phyloP scores from a whole-genome alignment of 495 filamentous ascomycete genomes.

The Penicillium egyptiacum region DNA sequence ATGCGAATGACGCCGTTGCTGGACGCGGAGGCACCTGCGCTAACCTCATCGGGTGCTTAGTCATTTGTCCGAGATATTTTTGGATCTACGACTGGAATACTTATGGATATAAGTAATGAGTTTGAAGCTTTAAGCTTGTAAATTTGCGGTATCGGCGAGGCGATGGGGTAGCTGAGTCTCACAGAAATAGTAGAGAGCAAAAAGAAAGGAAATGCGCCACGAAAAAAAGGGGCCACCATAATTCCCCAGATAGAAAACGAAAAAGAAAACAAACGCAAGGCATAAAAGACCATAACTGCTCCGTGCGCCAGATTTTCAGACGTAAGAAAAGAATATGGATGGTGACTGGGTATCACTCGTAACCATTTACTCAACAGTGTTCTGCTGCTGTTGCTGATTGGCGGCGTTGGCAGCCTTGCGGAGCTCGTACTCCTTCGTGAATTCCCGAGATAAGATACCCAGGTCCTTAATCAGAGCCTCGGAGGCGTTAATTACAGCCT shows the following conservation, averaged over 20 bases:
- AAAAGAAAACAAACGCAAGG: constrained; percentile 17
- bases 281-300: constrained; percentile 12
- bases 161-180: constrained; percentile 4
- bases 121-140: not conserved
- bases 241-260: constrained; percentile 10
- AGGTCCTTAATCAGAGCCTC: constrained; percentile 76
- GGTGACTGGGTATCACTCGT: constrained; percentile 9
- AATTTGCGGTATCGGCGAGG: constrained; percentile 12
- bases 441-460: constrained; percentile 74
- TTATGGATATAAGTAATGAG: not conserved
- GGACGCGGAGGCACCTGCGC: constrained; percentile 28
- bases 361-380: constrained; percentile 29
- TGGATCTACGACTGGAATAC: not conserved
- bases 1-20: constrained; percentile 33
- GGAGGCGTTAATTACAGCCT: constrained; percentile 77
- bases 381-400: constrained; percentile 39
- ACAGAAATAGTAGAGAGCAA: constrained; percentile 4
- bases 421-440: constrained; percentile 93
- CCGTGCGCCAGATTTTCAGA: constrained; percentile 18
- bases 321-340: constrained; percentile 9
- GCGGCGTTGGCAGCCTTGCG: constrained; percentile 79
- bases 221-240: not conserved
- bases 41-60: constrained; percentile 28
- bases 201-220: constrained; percentile 2
- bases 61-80: constrained; percentile 17